These are phyloP conservation scores for Nitzschia sp. DNA, from an alignment of 108 stramenopile genomes.

Conservation along the genomic window DNA sequence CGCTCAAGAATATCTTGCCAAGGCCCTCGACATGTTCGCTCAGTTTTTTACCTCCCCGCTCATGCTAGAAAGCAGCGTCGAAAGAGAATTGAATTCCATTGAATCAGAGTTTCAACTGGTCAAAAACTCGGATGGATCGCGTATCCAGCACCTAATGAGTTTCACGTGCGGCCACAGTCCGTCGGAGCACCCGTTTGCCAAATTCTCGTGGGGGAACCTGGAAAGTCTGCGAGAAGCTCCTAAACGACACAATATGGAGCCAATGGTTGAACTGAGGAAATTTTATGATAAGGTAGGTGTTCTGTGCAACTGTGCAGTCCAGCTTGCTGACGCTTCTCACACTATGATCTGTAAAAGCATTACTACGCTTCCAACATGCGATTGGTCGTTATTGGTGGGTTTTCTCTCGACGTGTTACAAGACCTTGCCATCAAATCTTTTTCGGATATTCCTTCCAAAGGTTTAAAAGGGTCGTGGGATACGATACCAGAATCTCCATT, in stretches of 20 bases:
- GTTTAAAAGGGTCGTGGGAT: conserved; percentile 18
- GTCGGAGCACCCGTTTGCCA: conserved; percentile 60
- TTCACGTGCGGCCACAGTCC: conserved; percentile 61
- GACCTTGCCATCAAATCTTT: conserved; percentile 62
- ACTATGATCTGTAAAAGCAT: conserved; percentile 53
- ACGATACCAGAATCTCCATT: conserved; percentile 37
- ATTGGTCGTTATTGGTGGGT: conserved; percentile 86
- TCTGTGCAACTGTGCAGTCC: neutral
- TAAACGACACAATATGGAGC: conserved; percentile 52
- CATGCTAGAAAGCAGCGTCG: conserved; percentile 77
- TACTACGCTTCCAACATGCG: conserved; percentile 89
- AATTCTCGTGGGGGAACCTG: conserved; percentile 86
- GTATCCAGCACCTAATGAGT: conserved; percentile 74
- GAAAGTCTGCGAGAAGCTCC: conserved; percentile 62
- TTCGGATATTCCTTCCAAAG: conserved; percentile 60
- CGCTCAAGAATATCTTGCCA: conserved; percentile 76
- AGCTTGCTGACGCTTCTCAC: neutral
- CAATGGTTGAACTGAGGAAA: conserved; percentile 64
- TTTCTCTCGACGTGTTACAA: conserved; percentile 78
- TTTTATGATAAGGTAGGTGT: conserved; percentile 63
- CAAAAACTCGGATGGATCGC: conserved; percentile 72
- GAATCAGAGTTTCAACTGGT: conserved; percentile 94
- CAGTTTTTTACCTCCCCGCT: conserved; percentile 94
- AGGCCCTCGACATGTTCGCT: conserved; percentile 92
- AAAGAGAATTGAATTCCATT: conserved; percentile 94